Evolutionary conservation across 129 eudicot species (phyloP).

Genomic region (Lonicera japonica): DNA sequence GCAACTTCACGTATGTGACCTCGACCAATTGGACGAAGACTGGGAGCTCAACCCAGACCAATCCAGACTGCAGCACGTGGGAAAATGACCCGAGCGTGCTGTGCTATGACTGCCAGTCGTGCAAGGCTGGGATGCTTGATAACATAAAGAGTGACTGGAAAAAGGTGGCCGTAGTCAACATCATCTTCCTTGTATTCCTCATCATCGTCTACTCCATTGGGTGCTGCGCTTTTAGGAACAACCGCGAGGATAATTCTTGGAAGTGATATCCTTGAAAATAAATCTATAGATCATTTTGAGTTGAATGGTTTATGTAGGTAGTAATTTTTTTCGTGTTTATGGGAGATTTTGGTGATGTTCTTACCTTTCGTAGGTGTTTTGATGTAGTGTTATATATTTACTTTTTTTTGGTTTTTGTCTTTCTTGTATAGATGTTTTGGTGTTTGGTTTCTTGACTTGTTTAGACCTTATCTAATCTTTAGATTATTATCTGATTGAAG

Average conservation of each 20-base stretch:
- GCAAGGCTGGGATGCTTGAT: constrained; percentile 91
- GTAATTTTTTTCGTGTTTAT: too few relatives aligned
- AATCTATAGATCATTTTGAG: too few relatives aligned
- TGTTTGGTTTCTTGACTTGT: too few relatives aligned
- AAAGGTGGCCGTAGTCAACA: constrained; percentile 69
- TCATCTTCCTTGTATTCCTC: constrained; percentile 61
- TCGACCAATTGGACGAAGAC: constrained; percentile 68
- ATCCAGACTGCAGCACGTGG: constrained; percentile 66
- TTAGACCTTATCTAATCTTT: too few relatives aligned
- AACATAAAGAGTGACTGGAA: constrained; percentile 87
- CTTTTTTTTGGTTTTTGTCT: too few relatives aligned
- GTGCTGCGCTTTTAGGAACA: constrained; percentile 87
- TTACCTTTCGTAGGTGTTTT: too few relatives aligned
- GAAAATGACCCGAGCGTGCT: constrained; percentile 39
- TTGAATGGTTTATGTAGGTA: too few relatives aligned
- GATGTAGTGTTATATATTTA: too few relatives aligned
- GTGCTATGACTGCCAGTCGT: constrained; percentile 75
- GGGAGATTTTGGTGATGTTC: too few relatives aligned
- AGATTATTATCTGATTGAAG: too few relatives aligned
- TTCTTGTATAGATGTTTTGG: too few relatives aligned
- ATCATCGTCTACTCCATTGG: constrained; percentile 76
- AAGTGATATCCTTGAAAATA: constrained; percentile 56
- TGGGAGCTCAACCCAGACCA: constrained; percentile 25
- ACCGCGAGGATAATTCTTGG: constrained; percentile 64
- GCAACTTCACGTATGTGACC: constrained; percentile 43